phyloP scores from a whole-genome alignment of 805 yeast species.

The Jamesozyma piceae region DNA sequence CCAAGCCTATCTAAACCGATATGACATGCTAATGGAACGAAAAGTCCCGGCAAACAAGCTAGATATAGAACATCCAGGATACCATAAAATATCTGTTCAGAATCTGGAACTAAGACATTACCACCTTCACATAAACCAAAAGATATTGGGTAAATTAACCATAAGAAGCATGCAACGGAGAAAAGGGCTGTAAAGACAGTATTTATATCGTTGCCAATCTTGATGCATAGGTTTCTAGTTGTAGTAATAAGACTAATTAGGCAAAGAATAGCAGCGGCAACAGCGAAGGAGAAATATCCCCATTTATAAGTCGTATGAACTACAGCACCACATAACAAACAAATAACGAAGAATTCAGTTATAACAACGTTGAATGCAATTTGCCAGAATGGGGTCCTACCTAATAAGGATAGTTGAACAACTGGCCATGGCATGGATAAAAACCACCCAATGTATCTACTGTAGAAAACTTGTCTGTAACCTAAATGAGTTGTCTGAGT shows the following conservation, averaged over 20 bases:
- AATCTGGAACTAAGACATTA: slow-evolving; percentile 48
- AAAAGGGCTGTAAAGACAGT: slow-evolving; percentile 16
- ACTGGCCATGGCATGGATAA: slow-evolving; percentile 41
- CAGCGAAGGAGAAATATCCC: slow-evolving; percentile 41
- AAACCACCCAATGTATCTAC: slow-evolving; percentile 52
- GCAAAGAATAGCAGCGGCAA: slow-evolving; percentile 16
- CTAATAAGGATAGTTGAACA: slow-evolving; percentile 22
- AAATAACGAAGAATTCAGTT: slow-evolving; percentile 36
- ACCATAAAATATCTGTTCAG: slow-evolving; percentile 53
- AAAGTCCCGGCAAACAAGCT: slow-evolving; percentile 24
- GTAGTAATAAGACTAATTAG: slow-evolving; percentile 21
- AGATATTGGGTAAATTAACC: slow-evolving; percentile 34
- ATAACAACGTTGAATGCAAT: slow-evolving; percentile 28
- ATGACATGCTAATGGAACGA: slow-evolving; percentile 14
- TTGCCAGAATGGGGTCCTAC: slow-evolving; percentile 21
- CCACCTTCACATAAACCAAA: slow-evolving; percentile 46
- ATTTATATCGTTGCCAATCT: slow-evolving; percentile 17
- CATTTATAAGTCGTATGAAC: slow-evolving; percentile 40
- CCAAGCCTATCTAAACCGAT: slow-evolving; percentile 21
- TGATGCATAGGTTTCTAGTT: slow-evolving; percentile 17
- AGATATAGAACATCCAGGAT: slow-evolving; percentile 43
- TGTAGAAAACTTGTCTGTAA: slow-evolving; percentile 48
- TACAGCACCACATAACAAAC: slow-evolving; percentile 37
- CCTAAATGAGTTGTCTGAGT: slow-evolving; percentile 24
- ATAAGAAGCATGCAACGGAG: slow-evolving; percentile 25